Evolutionary conservation across 768 basidiomycete species (phyloP), one percentile per base, ranked within the genome.

Genomic region (Pulveroboletus sp.): DNA sequence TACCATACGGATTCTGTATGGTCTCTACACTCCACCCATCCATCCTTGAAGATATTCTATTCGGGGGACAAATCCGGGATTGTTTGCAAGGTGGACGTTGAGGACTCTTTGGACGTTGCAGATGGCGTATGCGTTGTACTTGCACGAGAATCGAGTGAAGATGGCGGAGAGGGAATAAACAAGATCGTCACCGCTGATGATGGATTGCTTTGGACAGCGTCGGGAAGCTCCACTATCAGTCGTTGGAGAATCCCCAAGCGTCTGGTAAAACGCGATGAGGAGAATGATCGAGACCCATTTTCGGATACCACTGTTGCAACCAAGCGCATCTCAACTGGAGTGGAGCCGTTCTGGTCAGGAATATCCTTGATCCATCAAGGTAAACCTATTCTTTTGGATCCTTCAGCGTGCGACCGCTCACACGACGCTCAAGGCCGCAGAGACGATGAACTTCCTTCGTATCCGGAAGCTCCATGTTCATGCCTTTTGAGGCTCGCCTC

Each of bases 1-100:
- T 86, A 97, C 62, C 95, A 98, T 65, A 83, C 89, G 13, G 92
- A 94, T 53, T 89, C 88, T 13, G 93, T 97, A 40, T 98, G 96
- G 95, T 85, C 94, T 0, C 74, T 99, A 7, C 82, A 81, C 63
- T 95, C 93, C 8, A 76, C 82, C 0, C 93, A 98, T 64, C 90
- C 93, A 0, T 82, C 86, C 8, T 75, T 99, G 45, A 83, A 83
- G 64, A 76, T 83, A 2, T 99, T 99, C 72, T 97, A 95, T 70
- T 96, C 94, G 0, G 96, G 95, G 9, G 95, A 97, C 59, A 80
- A 89, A 27, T 81, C 87, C 4, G 96, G 95, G n/a, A 73, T 84
- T 50, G 83, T 98, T 7, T 92, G 90, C 65, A 83, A 83, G 56
- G 85, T 93, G n/a, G 96, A 99, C 58, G 81, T 95, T 3, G 90